Percentiles rank a stretch among this genome's conserved stretches.
phyloP scores from a whole-genome alignment of 2,329 filamentous ascomycete genomes.

The Fusarium chuoi region DNA sequence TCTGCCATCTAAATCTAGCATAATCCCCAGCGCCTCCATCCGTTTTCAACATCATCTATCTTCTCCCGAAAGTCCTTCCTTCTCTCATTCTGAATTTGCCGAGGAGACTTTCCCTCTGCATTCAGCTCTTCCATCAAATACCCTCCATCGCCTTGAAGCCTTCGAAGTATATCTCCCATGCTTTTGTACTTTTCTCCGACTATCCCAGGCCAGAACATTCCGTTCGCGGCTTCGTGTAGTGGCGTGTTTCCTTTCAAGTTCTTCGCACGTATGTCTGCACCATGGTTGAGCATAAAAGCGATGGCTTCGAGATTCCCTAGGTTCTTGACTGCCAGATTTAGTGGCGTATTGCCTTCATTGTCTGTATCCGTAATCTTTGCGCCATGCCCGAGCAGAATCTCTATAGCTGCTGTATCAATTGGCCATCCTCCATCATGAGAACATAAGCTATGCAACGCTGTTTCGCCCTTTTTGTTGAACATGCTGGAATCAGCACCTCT shows the following conservation, averaged over 20 bases:
- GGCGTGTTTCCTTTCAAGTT: accelerated
- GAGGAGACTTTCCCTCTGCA: neutral
- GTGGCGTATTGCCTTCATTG: accelerated
- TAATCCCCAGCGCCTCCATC: neutral
- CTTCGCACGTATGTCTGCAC: accelerated
- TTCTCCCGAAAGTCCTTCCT: neutral
- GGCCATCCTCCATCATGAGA: accelerated
- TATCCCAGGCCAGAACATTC: neutral
- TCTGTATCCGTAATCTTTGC: neutral
- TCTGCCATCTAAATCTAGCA: neutral
- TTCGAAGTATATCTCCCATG: neutral
- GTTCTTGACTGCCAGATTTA: neutral
- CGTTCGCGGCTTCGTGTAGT: neutral
- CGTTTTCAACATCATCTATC: neutral
- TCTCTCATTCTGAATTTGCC: neutral
- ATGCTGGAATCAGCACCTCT: neutral
- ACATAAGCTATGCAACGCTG: neutral
- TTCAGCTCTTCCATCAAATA: neutral
- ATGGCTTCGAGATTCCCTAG: neutral
- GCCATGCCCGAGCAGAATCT: neutral
- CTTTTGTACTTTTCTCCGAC: neutral
- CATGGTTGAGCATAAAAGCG: neutral
- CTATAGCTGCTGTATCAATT: neutral
- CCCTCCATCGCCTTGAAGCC: neutral
- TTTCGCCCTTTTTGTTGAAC: neutral